phyloP scores from a whole-genome alignment of 768 basidiomycete species.

The Hemileccinum rubropunctum region DNA sequence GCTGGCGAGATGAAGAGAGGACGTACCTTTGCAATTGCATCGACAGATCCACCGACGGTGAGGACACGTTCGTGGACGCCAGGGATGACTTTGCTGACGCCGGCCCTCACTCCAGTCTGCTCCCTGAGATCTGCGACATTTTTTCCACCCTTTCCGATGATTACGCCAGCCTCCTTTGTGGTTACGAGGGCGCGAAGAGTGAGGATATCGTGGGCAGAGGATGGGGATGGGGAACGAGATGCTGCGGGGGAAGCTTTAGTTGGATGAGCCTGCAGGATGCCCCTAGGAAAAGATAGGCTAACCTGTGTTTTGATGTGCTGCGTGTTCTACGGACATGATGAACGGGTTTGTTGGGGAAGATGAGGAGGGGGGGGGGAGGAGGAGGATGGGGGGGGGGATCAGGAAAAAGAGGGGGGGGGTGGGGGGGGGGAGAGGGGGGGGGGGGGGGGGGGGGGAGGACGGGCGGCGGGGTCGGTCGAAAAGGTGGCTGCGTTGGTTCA shows the following conservation, averaged over 20 bases:
- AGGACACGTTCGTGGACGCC: constrained; percentile 98
- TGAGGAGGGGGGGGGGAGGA: too few relatives aligned
- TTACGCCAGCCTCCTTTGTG: constrained; percentile 96
- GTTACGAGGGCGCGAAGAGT: constrained; percentile 94
- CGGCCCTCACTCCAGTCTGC: constrained; percentile 95
- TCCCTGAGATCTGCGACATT: constrained; percentile 97
- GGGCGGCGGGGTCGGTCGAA: constrained; percentile 6
- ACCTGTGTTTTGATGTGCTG: constrained; percentile 57
- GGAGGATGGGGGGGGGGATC: too few relatives aligned
- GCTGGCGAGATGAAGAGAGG: background rate
- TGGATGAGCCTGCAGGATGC: constrained; percentile 2
- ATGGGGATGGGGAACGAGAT: constrained; percentile 75
- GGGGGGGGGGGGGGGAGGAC: constrained; percentile 13
- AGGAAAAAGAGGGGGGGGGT: too few relatives aligned
- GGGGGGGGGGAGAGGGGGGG: too few relatives aligned
- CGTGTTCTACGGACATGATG: constrained; percentile 66
- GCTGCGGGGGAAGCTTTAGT: constrained; percentile 52
- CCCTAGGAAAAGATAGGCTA: constrained; percentile 19
- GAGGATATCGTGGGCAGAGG: constrained; percentile 64
- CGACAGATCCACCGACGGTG: constrained; percentile 88
- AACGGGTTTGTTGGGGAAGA: constrained; percentile 31
- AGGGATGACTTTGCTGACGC: constrained; percentile 97
- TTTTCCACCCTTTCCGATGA: constrained; percentile 95
- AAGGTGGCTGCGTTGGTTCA: constrained; percentile 15
- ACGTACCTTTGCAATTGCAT: constrained; percentile 85